Conservation (phyloP, 2,329 filamentous ascomycete genomes). For the Verticillium klebahnii region DNA sequence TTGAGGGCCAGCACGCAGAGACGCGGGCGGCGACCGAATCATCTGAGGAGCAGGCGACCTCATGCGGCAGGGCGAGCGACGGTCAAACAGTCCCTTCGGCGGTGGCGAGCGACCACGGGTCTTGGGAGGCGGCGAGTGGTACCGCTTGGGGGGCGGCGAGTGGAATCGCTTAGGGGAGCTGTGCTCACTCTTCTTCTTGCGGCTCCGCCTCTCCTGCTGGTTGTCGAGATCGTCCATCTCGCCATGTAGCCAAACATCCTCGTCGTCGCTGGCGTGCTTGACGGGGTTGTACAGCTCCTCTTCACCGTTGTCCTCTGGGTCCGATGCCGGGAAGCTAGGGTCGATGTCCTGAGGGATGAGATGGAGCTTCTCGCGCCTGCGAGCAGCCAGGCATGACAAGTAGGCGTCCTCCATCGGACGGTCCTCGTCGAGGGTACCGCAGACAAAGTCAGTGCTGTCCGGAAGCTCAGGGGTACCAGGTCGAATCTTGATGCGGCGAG, state of each 20-base stretch:
- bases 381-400: conserved; percentile 75
- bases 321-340: conserved; percentile 92
- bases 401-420: conserved; percentile 92
- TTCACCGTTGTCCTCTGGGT: conserved; percentile 81
- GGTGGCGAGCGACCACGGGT: conserved; percentile 43
- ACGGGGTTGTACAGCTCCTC: conserved; percentile 57
- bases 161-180: conserved; percentile 42
- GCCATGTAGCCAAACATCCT: conserved; percentile 65
- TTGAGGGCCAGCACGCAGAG: conserved; percentile 34
- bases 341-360: conserved; percentile 94
- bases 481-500: conserved; percentile 50
- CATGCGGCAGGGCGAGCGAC: conserved; percentile 65
- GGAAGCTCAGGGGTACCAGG: conserved; percentile 77
- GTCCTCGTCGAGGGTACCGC: conserved; percentile 94
- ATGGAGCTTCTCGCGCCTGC: conserved; percentile 75
- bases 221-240: conserved; percentile 63
- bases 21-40: conserved; percentile 42
- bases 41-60: conserved; percentile 61
- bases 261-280: conserved; percentile 64
- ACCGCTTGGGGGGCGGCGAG: conserved; percentile 42
- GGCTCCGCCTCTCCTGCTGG: conserved; percentile 46
- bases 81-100: conserved; percentile 55
- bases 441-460: conserved; percentile 98
- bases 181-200: conserved; percentile 44
- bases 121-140: conserved; percentile 38